Base-by-base conservation (phyloP, 1,284 basidiomycete species). In the Erythrobasidium hasegawianum region DNA sequence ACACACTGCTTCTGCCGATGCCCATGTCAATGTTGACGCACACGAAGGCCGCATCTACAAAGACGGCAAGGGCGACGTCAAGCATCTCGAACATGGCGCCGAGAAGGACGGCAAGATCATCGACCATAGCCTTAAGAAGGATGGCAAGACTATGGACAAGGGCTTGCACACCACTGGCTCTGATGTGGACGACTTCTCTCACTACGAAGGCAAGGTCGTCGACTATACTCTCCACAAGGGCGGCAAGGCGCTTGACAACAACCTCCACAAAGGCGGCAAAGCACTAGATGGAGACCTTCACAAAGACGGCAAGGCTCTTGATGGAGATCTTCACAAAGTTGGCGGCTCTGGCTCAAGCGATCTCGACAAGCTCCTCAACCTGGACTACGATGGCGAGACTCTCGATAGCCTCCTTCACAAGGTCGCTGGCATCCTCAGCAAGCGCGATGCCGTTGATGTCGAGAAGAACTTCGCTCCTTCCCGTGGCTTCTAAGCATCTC, bases 51-150 rank as follows among this genome's bases (percentile, higher is more conserved):
- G 39, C 8, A 18, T 41, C 9, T 50, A 54, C 18, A 18, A 52
- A 9, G 58, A 24, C 29, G 58, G 58, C 26, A 50, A 59, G 20
- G 50, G 26, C 2, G 50, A 89, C 80, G 13, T 82, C 81, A 24
- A 87, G 77, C 73, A 90, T 89, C 68, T 85, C 85, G 43, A 90
- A 78, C 14, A 81, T 67, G 13, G 87, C 88, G 20, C 88, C 88
- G 7, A 84, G 40, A 27, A 88, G 77, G 33, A 50, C 14, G 45
- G 58, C 10, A 26, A 13, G n/a, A 52, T 27, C n/a, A 10, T 59
- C 45, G 43, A 59, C n/a, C 27, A 59, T 16, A 45, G 47, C 11
- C 16, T 40, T 8, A 24, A 61, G n/a, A 14, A 38, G 27, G 8
- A 40, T 8, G 59, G 14, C 22, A 40, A 45, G 47, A 24, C 10